These are phyloP conservation scores for Candida easanensis DNA, from an alignment of 805 yeast genomes.

Conservation along the genomic window DNA sequence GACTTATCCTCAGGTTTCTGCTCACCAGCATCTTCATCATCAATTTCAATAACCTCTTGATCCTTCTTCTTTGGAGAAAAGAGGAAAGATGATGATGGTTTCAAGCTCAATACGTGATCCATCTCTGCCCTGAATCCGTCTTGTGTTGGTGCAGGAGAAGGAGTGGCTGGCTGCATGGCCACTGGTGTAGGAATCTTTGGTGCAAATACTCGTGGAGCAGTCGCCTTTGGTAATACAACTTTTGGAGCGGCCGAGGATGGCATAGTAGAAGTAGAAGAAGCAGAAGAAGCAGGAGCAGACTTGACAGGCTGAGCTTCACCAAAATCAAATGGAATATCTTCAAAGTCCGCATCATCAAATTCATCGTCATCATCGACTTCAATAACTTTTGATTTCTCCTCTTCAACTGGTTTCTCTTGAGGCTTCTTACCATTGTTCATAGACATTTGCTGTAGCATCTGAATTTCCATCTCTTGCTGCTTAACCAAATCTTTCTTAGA, in stretches of 20 bases:
- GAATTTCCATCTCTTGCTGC: conserved; percentile 35
- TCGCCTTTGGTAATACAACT: too few relatives aligned
- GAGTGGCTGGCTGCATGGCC: not conserved
- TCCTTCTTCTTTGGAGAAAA: conserved; percentile 1
- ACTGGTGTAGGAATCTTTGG: not conserved
- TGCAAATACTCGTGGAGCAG: too few relatives aligned
- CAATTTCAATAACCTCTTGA: not conserved
- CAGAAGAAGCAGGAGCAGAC: not conserved
- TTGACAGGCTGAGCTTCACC: conserved; percentile 1
- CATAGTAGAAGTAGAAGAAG: not conserved
- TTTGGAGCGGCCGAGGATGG: too few relatives aligned
- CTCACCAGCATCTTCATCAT: too few relatives aligned
- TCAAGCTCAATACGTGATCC: conserved; percentile 18
- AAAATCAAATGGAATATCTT: conserved; percentile 27
- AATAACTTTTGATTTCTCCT: not conserved
- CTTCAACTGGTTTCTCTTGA: conserved; percentile 14
- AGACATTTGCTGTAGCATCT: conserved; percentile 8
- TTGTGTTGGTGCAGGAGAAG: not conserved
- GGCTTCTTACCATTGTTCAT: not conserved
- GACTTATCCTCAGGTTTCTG: not conserved
- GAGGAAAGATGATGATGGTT: conserved; percentile 5
- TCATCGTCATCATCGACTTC: conserved; percentile 24
- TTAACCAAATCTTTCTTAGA: conserved; percentile 48
- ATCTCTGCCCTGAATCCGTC: conserved; percentile 17
- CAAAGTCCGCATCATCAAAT: conserved; percentile 25